Base-by-base conservation (phyloP, 345 rosid species). In the Hypericum androsaemum region DNA sequence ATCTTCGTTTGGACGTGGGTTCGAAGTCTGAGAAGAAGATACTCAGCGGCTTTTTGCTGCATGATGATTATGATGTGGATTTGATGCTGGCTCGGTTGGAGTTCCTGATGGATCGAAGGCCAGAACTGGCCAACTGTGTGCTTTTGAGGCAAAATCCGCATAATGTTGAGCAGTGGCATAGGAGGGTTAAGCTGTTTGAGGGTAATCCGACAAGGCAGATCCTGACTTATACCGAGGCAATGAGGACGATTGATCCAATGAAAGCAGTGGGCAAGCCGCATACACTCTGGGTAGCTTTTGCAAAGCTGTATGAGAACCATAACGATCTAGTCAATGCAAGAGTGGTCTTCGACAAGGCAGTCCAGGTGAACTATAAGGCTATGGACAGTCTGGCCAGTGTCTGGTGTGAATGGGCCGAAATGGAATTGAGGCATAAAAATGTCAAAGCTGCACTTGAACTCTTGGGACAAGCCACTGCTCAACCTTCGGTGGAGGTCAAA, bases 381-480 rank as follows among this genome's bases (percentile, higher is more conserved):
- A 88, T 92, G 37, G 98, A 92, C 63, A 86, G 87, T 73, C 82
- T 88, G 51, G 98, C 98, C 17, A 85, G 89, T 44, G 74, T 83
- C 28, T 88, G 96, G 96, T 86, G 96, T 60, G 96, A 83, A 74
- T 92, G 98, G 98, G 86, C 98, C 10, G 96, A 92, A 73, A 88
- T 88, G 96, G 98, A 92, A 63, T 39, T 92, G 52, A 81, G 85
- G 61, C 85, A 92, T 64, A 73, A 81, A 60, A 92, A 85, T 70
- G 81, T 92, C 66, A 77, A 78, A 58, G 90, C 79, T 60, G 98
- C 97, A 7, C 59, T 92, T 53, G 95, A 88, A 73, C 70, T 85
- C 59, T 79, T 88, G 89, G 83, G 95, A 64, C 82, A 89, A 38
- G 96, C 96, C 41, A 90, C 96, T 14, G 98, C 97, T 35, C 96